A percentile compares a stretch with the other conserved stretches of the same genome.
phyloP scores from a whole-genome alignment of 192 early-diverging fungal species.

The Chytriomyces sp. region DNA sequence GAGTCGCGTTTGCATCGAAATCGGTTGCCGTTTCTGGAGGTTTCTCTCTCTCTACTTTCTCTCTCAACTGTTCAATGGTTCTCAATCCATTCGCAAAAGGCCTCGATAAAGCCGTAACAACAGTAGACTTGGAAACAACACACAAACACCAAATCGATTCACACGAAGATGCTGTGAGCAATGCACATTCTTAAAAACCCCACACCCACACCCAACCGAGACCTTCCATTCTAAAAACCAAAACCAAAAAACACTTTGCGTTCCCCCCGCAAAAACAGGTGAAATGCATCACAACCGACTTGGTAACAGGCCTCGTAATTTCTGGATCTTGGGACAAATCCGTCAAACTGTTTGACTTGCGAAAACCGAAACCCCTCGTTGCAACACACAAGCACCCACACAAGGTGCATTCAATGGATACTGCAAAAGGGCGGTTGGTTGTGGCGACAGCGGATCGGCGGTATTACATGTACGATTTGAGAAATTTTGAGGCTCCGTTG shows the following conservation, averaged over 20 bases:
- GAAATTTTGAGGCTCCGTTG: conserved; percentile 76
- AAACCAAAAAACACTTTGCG: no score
- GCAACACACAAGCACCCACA: conserved; percentile 64
- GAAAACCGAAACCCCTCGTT: conserved; percentile 46
- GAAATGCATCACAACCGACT: conserved; percentile 33
- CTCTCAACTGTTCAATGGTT: conserved; percentile 46
- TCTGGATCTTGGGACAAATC: conserved; percentile 94
- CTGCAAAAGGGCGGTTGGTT: conserved; percentile 67
- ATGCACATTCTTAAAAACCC: no score
- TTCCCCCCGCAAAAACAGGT: no score
- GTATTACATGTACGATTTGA: conserved; percentile 83
- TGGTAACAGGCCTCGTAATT: conserved; percentile 51
- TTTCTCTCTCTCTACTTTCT: conserved; percentile 48
- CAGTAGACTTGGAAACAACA: conserved; percentile 61
- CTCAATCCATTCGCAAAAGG: conserved; percentile 4
- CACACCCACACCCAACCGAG: no score
- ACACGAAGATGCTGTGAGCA: conserved; percentile 56
- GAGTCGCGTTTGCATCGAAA: conserved; percentile 71
- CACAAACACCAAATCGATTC: conserved; percentile 67
- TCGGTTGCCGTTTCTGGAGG: conserved; percentile 73
- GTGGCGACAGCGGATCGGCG: conserved; percentile 82
- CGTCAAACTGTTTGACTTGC: conserved; percentile 78
- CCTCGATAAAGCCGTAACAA: conserved; percentile 13
- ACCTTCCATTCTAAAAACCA: no score
- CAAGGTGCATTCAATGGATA: conserved; percentile 87